A percentile compares a stretch with the other conserved stretches of the same genome.
Evolutionary conservation across 2,329 filamentous ascomycete genomes (phyloP).

Genomic region (Eutypa lata): DNA sequence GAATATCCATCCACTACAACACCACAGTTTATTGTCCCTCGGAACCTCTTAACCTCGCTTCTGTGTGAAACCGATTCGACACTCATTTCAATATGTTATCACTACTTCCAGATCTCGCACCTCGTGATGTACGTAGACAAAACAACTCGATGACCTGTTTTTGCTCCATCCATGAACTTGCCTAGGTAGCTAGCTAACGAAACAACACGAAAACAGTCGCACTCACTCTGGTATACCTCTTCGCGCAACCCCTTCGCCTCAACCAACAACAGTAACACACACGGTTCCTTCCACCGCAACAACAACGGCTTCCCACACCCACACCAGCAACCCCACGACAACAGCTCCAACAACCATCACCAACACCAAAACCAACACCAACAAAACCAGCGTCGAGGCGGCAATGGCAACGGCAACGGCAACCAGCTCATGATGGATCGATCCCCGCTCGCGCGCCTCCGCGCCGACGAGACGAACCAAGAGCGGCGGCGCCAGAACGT

Average conservation of each 20-base stretch:
- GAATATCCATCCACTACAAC: no score
- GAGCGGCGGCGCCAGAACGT: constrained; percentile 77
- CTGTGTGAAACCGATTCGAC: not conserved
- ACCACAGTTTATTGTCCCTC: no score
- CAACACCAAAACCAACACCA: constrained; percentile 15
- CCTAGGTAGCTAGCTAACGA: not conserved
- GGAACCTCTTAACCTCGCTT: constrained; percentile 3
- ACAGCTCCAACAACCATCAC: constrained; percentile 25
- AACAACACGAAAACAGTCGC: constrained; percentile 49
- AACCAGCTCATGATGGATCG: constrained; percentile 45
- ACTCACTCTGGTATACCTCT: constrained; percentile 71
- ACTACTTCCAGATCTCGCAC: constrained; percentile 64
- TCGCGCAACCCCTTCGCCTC: constrained; percentile 47
- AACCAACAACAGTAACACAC: constrained; percentile 31
- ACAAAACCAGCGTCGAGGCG: constrained; percentile 32
- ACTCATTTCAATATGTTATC: constrained; percentile 49
- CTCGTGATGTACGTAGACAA: constrained; percentile 59
- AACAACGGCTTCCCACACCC: constrained; percentile 10
- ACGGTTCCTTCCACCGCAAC: constrained; percentile 16
- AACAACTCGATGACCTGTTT: not conserved
- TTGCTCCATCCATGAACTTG: no score
- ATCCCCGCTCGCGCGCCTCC: constrained; percentile 65
- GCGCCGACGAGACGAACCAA: constrained; percentile 73
- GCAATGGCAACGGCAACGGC: constrained; percentile 20
- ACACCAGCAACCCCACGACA: not conserved